Base-by-base conservation (phyloP, 2,329 filamentous ascomycete genomes). In the Lachnellula willkommii region DNA sequence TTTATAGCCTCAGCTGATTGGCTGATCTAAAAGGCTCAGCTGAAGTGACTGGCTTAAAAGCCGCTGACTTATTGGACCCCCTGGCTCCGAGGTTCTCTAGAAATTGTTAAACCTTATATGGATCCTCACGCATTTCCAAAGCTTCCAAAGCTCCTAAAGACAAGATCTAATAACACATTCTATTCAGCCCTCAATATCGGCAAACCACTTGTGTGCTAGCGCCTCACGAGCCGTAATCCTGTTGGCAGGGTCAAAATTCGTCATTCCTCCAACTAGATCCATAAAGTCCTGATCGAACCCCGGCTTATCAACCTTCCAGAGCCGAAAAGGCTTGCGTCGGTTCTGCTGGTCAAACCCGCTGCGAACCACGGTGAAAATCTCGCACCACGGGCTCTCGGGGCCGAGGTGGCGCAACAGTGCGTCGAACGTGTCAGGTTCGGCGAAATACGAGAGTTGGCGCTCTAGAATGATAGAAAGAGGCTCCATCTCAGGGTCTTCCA, bases 401-500 rank as follows among this genome's bases (percentile, higher is more conserved):
- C 72, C 73, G 47, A 78, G 69, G 62, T 74, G 71, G 48, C 70
- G 66, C 39, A 79, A 60, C 54, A 78, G 68, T 20, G 67, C 71
- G 37, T 70, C 66, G 40, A 77, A 68, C 40, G 71, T 70, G 4
- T 75, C 65, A 65, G 68, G 66, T 58, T 78, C 72, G 43, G 71
- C 71, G 63, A 79, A 79, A 60, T 74, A 75, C 3, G 75, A 79
- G 14, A 78, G 70, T 59, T 78, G 76, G 22, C 73, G 72, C 58
- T 74, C 70, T 40, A 78, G 63, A 37, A 78, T 72, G 59, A 32
- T 32, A 32, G 28, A 32, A 32, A 32, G 28, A 32, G 28, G 28
- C 28, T 54, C 24, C 9, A 40, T 72, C 66, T 45, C 69, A 69
- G 47, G 74, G 66, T 62, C 55, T 35, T 39, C 55, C 4, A 62